Percentiles rank a stretch among this genome's conserved stretches.
Conservation (phyloP, 176 grass and related monocot species). For the Raddia guianensis region DNA sequence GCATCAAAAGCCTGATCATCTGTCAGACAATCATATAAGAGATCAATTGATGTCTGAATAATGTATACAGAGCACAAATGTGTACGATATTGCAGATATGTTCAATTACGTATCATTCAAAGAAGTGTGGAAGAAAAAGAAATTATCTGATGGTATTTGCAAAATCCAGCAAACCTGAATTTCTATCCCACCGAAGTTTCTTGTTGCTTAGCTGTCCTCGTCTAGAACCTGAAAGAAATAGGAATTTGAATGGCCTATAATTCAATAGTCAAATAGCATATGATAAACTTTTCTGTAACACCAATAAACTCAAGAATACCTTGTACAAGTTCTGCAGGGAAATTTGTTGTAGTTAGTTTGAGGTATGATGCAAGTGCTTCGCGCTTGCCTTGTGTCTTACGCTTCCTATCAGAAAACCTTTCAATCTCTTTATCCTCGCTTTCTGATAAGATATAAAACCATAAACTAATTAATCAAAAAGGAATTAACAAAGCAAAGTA, state of each 20-base stretch:
- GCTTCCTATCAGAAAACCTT: conserved; percentile 57
- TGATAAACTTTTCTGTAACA: neutral
- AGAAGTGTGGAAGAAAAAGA: neutral
- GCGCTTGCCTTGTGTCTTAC: conserved; percentile 43
- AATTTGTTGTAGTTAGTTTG: conserved; percentile 56
- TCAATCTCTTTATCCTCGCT: conserved; percentile 59
- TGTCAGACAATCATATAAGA: conserved; percentile 20
- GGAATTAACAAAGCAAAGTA: neutral
- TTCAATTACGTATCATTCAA: neutral
- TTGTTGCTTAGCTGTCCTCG: conserved; percentile 49
- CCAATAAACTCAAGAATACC: conserved; percentile 45
- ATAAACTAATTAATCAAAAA: neutral
- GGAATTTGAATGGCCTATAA: conserved; percentile 1
- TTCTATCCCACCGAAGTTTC: conserved; percentile 66
- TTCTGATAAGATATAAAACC: conserved; percentile 34
- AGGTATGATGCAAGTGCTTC: conserved; percentile 64
- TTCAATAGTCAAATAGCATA: conserved; percentile 18
- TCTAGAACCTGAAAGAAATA: conserved; percentile 45
- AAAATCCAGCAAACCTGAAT: conserved; percentile 50
- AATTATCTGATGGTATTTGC: neutral
- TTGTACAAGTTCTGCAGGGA: conserved; percentile 63
- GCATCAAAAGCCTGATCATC: conserved; percentile 37
- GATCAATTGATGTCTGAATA: neutral
- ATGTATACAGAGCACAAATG: conserved; percentile 8
- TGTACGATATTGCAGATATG: neutral